A percentile compares a stretch with the other conserved stretches of the same genome.
These are phyloP conservation scores for Orbilia oligospora DNA, from an alignment of 2,329 filamentous ascomycete genomes.

Conservation along the genomic window DNA sequence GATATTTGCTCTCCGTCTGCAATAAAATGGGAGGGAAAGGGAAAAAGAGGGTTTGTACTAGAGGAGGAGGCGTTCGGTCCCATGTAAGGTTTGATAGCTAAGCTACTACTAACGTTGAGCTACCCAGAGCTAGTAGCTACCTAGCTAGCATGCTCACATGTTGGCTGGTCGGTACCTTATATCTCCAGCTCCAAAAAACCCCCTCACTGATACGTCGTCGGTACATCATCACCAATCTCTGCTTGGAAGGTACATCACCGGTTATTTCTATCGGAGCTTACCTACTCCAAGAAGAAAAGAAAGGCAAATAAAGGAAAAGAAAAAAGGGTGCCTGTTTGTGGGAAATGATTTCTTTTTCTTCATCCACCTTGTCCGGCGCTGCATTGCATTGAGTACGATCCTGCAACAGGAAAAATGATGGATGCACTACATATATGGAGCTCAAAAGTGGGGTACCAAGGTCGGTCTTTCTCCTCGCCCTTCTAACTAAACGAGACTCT, in stretches of 20 bases:
- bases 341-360: constrained; percentile 26
- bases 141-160: constrained; percentile 29
- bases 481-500: constrained; percentile 51
- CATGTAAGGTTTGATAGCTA: constrained; percentile 52
- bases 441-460: constrained; percentile 51
- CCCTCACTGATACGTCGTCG: constrained; percentile 12
- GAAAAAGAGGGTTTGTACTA: constrained; percentile 15
- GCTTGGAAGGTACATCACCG: constrained; percentile 43
- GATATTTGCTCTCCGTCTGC: constrained; percentile 18
- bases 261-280: constrained; percentile 52
- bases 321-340: neutral
- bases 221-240: constrained; percentile 51
- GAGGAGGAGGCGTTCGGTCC: constrained; percentile 33
- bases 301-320: constrained; percentile 25
- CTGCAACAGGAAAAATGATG: constrained; percentile 48
- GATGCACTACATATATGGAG: constrained; percentile 34
- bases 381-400: constrained; percentile 49
- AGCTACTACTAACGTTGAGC: neutral
- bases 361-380: constrained; percentile 38
- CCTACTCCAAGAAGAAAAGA: constrained; percentile 4
- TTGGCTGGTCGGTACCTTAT: constrained; percentile 47
- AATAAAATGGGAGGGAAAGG: constrained; percentile 15
- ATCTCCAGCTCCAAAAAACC: constrained; percentile 36
- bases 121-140: neutral
- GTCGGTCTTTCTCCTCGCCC: constrained; percentile 24